Conservation (phyloP, 768 basidiomycete species). For the Serendipita indica region DNA sequence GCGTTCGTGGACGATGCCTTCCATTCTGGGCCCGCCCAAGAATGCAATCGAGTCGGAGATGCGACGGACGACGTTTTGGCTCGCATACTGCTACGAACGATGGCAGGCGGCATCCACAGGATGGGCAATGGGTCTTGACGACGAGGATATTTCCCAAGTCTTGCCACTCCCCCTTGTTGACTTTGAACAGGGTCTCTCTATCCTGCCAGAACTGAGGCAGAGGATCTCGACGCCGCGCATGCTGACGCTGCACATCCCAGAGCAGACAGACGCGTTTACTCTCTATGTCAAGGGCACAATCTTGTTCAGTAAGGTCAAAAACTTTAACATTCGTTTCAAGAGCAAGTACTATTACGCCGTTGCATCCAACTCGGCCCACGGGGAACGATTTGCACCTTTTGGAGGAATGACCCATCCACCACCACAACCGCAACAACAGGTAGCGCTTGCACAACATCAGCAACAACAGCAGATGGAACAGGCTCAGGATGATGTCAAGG, state of each 20-base stretch:
- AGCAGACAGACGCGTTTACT: conserved; percentile 54
- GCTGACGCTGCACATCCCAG: conserved; percentile 43
- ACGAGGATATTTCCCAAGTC: conserved; percentile 57
- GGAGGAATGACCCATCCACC: neutral
- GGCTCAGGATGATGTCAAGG: no score
- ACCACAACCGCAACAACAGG: neutral
- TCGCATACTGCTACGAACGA: conserved; percentile 55
- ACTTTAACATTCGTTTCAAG: conserved; percentile 53
- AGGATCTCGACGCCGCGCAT: conserved; percentile 50
- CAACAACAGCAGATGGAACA: no score
- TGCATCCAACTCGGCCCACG: neutral
- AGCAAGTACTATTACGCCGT: conserved; percentile 31
- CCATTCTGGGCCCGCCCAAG: conserved; percentile 44
- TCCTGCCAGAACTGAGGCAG: conserved; percentile 40
- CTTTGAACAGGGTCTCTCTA: conserved; percentile 42
- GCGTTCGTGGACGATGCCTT: conserved; percentile 39
- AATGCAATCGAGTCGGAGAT: conserved; percentile 55
- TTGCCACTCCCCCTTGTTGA: conserved; percentile 47
- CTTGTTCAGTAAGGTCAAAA: conserved; percentile 44
- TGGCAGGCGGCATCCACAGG: conserved; percentile 52
- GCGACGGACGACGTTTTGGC: conserved; percentile 58
- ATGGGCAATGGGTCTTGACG: conserved; percentile 57
- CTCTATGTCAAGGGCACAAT: conserved; percentile 57
- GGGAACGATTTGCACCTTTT: conserved; percentile 5
- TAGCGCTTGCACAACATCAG: no score